A percentile compares a stretch with the other conserved stretches of the same genome.
Conservation (phyloP, 441 rosid species). For the Populus hybrid region DNA sequence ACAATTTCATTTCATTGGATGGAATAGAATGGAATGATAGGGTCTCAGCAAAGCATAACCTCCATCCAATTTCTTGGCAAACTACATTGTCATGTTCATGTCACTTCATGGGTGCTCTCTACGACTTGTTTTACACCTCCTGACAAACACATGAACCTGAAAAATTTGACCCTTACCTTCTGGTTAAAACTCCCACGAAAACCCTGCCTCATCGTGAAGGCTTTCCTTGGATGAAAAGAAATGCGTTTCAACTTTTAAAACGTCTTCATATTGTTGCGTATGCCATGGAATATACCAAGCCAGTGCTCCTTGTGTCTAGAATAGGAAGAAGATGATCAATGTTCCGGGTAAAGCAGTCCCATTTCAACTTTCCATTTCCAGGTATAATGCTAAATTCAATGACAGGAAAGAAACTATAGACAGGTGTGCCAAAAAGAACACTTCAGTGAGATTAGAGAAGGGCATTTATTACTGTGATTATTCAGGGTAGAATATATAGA, state of each 20-base stretch:
- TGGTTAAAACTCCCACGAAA: background rate
- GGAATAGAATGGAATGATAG: background rate
- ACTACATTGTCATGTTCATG: background rate
- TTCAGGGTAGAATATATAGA: constrained; percentile 20
- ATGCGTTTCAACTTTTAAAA: background rate
- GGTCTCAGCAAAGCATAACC: background rate
- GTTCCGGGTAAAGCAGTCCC: background rate
- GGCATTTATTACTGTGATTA: background rate
- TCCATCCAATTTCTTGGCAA: background rate
- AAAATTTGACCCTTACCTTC: background rate
- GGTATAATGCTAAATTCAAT: background rate
- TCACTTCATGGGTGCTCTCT: background rate
- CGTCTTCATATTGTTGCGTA: background rate
- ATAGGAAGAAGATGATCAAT: background rate
- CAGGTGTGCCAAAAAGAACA: background rate
- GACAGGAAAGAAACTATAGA: background rate
- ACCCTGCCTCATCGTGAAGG: background rate
- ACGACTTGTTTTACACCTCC: background rate
- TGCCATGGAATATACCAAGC: background rate
- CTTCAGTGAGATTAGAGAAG: constrained; percentile 7
- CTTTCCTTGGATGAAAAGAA: background rate
- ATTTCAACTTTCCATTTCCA: background rate
- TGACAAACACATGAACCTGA: background rate
- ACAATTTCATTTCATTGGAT: background rate
- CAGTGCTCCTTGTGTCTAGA: background rate